A percentile compares a stretch with the other conserved stretches of the same genome.
Conservation (phyloP, 352 stramenopile genomes). For the Bremia lactucae region DNA sequence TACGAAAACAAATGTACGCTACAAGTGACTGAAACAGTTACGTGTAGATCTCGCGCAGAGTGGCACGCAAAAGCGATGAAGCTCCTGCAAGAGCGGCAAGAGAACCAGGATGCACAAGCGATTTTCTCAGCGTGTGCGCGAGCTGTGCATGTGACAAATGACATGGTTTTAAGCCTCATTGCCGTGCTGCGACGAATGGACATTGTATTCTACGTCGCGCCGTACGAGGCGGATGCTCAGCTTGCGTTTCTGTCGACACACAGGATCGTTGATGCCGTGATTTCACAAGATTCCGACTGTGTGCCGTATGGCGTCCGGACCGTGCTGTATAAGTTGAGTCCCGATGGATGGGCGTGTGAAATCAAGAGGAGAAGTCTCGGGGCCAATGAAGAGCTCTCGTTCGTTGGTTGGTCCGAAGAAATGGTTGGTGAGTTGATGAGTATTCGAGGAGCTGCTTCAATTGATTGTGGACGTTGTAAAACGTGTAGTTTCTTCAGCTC, state of each 20-base stretch:
- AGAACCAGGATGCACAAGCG: constrained; percentile 12
- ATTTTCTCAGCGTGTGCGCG: constrained; percentile 31
- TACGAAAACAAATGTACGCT: background rate
- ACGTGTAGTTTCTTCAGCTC: constrained; percentile 54
- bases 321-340: constrained; percentile 91
- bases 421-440: constrained; percentile 38
- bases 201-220: constrained; percentile 91
- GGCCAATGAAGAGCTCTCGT: constrained; percentile 72
- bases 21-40: background rate
- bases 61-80: constrained; percentile 35
- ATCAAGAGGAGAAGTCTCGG: constrained; percentile 74
- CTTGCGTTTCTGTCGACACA: constrained; percentile 86
- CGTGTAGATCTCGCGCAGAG: constrained; percentile 20
- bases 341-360: constrained; percentile 77
- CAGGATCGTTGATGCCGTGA: constrained; percentile 88
- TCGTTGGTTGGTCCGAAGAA: constrained; percentile 76
- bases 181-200: constrained; percentile 43
- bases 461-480: background rate
- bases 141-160: constrained; percentile 53
- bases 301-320: constrained; percentile 90
- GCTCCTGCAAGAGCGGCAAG: constrained; percentile 13
- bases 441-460: background rate
- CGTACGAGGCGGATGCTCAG: constrained; percentile 96
- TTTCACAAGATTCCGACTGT: constrained; percentile 95
- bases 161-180: constrained; percentile 67